These are phyloP conservation scores for Paracorniculantispora psalliotae DNA, from an alignment of 2,329 filamentous ascomycete species.

Conservation along the genomic window DNA sequence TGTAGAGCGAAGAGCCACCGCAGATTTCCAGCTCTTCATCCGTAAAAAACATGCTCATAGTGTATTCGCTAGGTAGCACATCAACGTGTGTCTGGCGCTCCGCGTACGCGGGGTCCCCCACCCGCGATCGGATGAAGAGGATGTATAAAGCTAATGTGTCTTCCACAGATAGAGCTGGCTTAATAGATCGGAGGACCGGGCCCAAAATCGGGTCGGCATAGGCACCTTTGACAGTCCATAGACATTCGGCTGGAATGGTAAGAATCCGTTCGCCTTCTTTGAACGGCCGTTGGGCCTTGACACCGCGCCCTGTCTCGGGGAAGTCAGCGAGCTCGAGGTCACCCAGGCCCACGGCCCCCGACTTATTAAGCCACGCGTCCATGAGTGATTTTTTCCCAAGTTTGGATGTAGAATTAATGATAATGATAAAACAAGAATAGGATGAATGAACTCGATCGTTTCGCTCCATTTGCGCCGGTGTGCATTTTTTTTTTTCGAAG, in stretches of 20 bases:
- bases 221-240: conserved; percentile 30
- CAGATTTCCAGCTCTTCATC: conserved; percentile 30
- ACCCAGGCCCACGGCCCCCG: conserved; percentile 26
- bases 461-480: no score
- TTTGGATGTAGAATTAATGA: background rate
- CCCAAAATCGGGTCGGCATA: conserved; percentile 28
- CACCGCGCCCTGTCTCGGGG: conserved; percentile 27
- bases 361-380: conserved; percentile 29
- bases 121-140: conserved; percentile 29
- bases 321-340: conserved; percentile 29
- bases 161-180: conserved; percentile 28
- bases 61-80: conserved; percentile 27
- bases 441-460: background rate
- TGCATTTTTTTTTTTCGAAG: no score
- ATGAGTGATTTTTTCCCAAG: no score
- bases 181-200: conserved; percentile 25
- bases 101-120: conserved; percentile 26
- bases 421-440: background rate
- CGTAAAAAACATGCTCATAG: conserved; percentile 30
- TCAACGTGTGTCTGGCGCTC: conserved; percentile 22
- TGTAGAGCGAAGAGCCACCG: conserved; percentile 28
- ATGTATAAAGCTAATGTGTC: conserved; percentile 29
- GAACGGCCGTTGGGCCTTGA: conserved; percentile 25
- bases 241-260: conserved; percentile 25
- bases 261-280: conserved; percentile 30